A percentile compares a stretch with the other conserved stretches of the same genome.
phyloP scores from a whole-genome alignment of 208 protist species.

The Trypanosoma cruzi region DNA sequence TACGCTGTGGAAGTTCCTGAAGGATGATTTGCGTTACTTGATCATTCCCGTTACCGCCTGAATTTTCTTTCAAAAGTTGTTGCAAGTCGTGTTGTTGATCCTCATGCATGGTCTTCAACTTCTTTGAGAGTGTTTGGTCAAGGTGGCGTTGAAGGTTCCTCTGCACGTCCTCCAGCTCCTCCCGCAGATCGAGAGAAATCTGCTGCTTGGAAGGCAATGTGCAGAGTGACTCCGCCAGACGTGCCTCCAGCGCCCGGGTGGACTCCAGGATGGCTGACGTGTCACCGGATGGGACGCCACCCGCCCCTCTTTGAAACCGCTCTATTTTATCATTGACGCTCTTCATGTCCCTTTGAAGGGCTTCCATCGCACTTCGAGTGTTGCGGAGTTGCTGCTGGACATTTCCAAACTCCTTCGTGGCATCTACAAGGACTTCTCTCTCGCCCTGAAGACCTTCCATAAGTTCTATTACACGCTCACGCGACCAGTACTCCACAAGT shows the following conservation, averaged over 20 bases:
- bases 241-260: constrained; percentile 7
- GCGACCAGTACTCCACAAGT: constrained; percentile 58
- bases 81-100: constrained; percentile 13
- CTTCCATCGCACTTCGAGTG: constrained; percentile 5
- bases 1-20: constrained; percentile 20
- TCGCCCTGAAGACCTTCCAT: constrained; percentile 46
- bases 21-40: constrained; percentile 5
- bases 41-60: not conserved
- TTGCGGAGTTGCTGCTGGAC: constrained; percentile 21
- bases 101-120: constrained; percentile 7
- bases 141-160: constrained; percentile 14
- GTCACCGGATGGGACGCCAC: not conserved
- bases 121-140: constrained; percentile 8
- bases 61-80: constrained; percentile 1
- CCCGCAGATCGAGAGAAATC: constrained; percentile 17
- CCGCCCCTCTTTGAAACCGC: not conserved
- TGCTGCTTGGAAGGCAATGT: constrained; percentile 17
- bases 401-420: constrained; percentile 33
- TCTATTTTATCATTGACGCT: constrained; percentile 15
- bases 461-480: constrained; percentile 57
- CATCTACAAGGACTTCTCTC: constrained; percentile 46
- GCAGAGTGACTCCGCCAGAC: constrained; percentile 3
- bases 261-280: not conserved
- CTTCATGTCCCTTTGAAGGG: constrained; percentile 17
- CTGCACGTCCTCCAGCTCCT: constrained; percentile 12